phyloP scores from a whole-genome alignment of 2,329 filamentous ascomycete genomes.

The Fusarium phyllophilum region DNA sequence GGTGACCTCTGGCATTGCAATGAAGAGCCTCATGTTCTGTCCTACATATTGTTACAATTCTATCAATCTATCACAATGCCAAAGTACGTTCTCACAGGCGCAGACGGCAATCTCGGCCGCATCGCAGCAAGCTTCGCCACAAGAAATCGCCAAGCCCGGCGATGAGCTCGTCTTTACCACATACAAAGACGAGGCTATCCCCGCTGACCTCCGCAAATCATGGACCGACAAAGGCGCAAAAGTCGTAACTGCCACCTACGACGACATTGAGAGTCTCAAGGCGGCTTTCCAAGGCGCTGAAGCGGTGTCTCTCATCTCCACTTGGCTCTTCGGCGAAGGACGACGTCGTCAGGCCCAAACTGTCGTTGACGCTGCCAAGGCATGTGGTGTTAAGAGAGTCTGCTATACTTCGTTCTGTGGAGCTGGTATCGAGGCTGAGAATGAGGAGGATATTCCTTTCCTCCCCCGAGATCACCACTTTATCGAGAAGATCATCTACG shows the following conservation, averaged over 20 bases:
- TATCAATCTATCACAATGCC: constrained; percentile 20
- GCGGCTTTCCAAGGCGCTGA: constrained; percentile 39
- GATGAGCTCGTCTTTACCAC: constrained; percentile 40
- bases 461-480: constrained; percentile 39
- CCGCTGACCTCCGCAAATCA: constrained; percentile 13
- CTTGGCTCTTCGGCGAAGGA: constrained; percentile 39
- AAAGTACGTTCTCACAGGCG: constrained; percentile 41
- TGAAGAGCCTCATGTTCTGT: not conserved
- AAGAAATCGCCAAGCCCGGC: constrained; percentile 33
- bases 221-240: constrained; percentile 39
- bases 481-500: constrained; percentile 38
- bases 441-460: constrained; percentile 42
- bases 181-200: constrained; percentile 37
- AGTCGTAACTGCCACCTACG: constrained; percentile 33
- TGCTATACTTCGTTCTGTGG: constrained; percentile 42
- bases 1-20: no score
- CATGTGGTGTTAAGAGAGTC: constrained; percentile 35
- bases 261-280: constrained; percentile 38
- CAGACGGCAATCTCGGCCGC: constrained; percentile 40
- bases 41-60: not conserved
- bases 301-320: constrained; percentile 39
- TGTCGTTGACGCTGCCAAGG: constrained; percentile 39
- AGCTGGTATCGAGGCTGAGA: constrained; percentile 38
- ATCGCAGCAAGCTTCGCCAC: constrained; percentile 37
- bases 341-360: constrained; percentile 34